Evolutionary conservation across 139 green algal genomes (phyloP).

Genomic region (Closterium sp.): DNA sequence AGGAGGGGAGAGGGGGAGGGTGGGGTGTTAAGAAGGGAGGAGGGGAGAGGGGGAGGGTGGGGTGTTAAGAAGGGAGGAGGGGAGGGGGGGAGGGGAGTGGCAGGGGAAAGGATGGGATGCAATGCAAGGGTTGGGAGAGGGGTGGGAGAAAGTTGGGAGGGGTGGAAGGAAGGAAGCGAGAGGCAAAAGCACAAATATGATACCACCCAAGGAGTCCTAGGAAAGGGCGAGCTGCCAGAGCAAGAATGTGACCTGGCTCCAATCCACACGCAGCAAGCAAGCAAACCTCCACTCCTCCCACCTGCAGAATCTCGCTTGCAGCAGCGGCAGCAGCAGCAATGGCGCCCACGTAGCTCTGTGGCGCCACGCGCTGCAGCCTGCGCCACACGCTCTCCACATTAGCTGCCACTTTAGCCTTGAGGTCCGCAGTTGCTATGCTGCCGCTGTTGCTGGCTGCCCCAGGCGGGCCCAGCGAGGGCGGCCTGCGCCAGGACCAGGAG

Average conservation of each 20-base stretch:
- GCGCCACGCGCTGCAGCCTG: constrained; percentile 35
- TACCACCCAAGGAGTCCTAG: too few relatives aligned
- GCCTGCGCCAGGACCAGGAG: constrained; percentile 49
- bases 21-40: neutral
- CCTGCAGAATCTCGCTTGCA: neutral
- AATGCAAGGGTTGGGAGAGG: too few relatives aligned
- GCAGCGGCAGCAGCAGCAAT: neutral
- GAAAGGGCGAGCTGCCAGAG: too few relatives aligned
- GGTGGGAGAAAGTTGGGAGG: too few relatives aligned
- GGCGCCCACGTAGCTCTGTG: constrained; percentile 20
- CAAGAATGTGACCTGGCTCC: too few relatives aligned
- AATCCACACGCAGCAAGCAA: too few relatives aligned
- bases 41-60: too few relatives aligned
- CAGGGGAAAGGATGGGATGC: too few relatives aligned
- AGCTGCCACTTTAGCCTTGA: constrained; percentile 49
- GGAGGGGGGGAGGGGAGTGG: too few relatives aligned
- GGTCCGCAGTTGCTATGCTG: constrained; percentile 27
- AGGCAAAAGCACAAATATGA: too few relatives aligned
- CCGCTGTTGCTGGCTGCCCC: neutral
- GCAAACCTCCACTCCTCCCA: neutral
- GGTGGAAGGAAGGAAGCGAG: too few relatives aligned
- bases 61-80: too few relatives aligned
- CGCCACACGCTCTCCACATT: constrained; percentile 54
- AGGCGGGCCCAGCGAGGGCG: neutral
- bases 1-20: neutral